Evolutionary conservation across 305 asterid genomes (phyloP).

Genomic region (Solanum chacoense): DNA sequence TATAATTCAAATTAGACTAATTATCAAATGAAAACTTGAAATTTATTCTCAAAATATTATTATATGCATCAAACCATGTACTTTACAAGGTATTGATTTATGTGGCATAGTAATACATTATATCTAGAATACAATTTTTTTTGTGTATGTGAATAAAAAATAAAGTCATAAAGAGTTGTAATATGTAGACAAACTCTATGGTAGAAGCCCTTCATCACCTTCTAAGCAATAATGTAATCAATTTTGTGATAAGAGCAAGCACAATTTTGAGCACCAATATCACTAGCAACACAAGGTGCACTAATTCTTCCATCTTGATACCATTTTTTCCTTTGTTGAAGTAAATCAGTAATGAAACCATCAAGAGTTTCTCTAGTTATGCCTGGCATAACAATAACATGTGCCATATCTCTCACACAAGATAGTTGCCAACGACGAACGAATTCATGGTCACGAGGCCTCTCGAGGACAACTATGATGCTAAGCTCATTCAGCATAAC

Average conservation of each 20-base stretch:
- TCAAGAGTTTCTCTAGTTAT: conserved; percentile 2
- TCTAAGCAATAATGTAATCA: background rate
- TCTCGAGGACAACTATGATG: conserved; percentile 4
- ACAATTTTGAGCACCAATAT: conserved; percentile 4
- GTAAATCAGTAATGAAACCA: background rate
- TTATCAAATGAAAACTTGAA: background rate
- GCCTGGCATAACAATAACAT: conserved; percentile 8
- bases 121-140: background rate
- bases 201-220: background rate
- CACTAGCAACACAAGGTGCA: conserved; percentile 3
- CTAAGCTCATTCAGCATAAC: conserved; percentile 1
- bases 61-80: background rate
- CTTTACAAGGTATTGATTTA: background rate
- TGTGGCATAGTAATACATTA: background rate
- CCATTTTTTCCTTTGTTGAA: background rate
- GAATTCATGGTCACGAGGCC: background rate
- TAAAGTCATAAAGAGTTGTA: background rate
- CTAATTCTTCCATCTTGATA: background rate
- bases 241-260: conserved; percentile 1
- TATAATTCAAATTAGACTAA: background rate
- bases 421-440: conserved; percentile 13
- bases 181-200: background rate
- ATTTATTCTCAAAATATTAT: background rate
- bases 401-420: conserved; percentile 9
- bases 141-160: background rate